Conservation (phyloP, 495 filamentous ascomycete genomes). For the Aspergillus coremiiformis region DNA sequence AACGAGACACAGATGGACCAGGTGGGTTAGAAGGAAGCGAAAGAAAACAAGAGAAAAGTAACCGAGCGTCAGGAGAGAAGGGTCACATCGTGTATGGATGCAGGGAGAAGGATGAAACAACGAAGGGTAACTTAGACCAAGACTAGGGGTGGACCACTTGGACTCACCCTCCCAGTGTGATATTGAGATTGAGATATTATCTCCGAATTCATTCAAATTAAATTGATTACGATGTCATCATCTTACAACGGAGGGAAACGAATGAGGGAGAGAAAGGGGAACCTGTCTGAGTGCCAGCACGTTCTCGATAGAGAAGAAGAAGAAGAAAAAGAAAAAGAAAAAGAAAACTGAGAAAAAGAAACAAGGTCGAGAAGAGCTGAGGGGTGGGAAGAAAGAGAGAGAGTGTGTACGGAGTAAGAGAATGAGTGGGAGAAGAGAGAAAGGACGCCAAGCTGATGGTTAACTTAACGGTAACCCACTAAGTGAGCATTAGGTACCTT, state of each 20-base stretch:
- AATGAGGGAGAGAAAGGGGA: not conserved
- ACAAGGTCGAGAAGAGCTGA: too few relatives aligned
- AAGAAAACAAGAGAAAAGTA: not conserved
- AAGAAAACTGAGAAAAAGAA: too few relatives aligned
- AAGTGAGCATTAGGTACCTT: too few relatives aligned
- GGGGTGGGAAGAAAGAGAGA: too few relatives aligned
- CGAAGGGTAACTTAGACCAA: constrained; percentile 14
- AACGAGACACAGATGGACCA: not conserved
- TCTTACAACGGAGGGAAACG: not conserved
- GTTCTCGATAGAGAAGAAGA: not conserved
- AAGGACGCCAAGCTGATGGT: too few relatives aligned
- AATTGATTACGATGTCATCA: not conserved
- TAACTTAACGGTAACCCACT: too few relatives aligned
- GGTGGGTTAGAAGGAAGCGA: not conserved
- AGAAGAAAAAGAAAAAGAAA: too few relatives aligned
- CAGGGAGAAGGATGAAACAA: constrained; percentile 11
- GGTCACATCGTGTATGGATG: not conserved
- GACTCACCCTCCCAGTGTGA: too few relatives aligned
- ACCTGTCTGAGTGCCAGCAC: constrained; percentile 5
- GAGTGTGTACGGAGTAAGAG: too few relatives aligned
- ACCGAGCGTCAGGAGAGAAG: constrained; percentile 2
- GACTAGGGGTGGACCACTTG: constrained; percentile 4
- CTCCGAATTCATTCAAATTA: not conserved
- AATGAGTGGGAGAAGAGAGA: too few relatives aligned
- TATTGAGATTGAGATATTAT: not conserved